phyloP scores from a whole-genome alignment of 768 basidiomycete genomes.

The Sporobolomyces pararoseus region DNA sequence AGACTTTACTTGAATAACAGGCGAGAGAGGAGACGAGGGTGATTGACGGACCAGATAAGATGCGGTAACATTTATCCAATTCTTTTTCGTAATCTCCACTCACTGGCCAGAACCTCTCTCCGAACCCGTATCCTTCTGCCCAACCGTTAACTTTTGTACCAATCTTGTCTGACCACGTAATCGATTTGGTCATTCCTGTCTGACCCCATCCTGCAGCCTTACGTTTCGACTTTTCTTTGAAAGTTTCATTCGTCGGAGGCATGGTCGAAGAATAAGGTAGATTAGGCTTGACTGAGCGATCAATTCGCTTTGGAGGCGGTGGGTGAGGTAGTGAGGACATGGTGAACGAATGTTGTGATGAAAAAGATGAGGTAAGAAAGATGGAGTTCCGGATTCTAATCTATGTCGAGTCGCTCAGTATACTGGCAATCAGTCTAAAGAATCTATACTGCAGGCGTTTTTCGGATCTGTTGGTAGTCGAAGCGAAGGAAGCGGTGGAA shows the following conservation, averaged over 20 bases:
- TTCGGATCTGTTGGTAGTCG: too few species aligned
- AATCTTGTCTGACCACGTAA: constrained; percentile 26
- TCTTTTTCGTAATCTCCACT: constrained; percentile 29
- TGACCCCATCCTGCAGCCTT: constrained; percentile 7
- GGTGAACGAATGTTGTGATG: neutral
- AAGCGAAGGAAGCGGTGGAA: too few species aligned
- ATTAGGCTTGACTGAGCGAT: neutral
- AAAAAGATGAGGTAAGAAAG: constrained; percentile 6
- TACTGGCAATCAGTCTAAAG: too few species aligned
- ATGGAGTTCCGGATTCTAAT: too few species aligned
- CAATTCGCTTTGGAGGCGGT: constrained; percentile 19
- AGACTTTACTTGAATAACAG: neutral
- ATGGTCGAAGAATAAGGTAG: constrained; percentile 16
- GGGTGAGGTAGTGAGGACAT: constrained; percentile 12
- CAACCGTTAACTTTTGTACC: constrained; percentile 27
- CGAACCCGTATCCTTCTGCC: constrained; percentile 1
- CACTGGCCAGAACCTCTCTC: constrained; percentile 38
- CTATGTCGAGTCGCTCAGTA: too few species aligned
- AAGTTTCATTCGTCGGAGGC: constrained; percentile 14
- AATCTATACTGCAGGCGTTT: too few species aligned
- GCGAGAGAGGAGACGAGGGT: neutral
- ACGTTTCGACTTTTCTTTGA: constrained; percentile 10
- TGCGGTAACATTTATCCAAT: constrained; percentile 44
- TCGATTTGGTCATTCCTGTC: constrained; percentile 12
- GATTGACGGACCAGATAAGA: constrained; percentile 31